These are phyloP conservation scores for Hydrangea macrophylla DNA, from an alignment of 148 eudicot species.

Conservation along the genomic window DNA sequence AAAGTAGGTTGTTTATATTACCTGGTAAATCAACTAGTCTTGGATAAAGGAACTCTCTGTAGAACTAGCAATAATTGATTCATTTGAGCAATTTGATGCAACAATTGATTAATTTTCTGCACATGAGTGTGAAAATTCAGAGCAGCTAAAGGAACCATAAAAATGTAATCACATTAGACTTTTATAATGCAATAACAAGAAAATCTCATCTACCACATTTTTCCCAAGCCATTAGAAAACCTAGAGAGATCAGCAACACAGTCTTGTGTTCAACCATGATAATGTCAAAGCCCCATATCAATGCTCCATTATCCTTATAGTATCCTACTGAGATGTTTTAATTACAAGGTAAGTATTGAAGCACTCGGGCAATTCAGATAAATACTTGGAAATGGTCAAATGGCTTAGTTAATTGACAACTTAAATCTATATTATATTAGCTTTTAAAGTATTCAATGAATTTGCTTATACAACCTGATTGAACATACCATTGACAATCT, in stretches of 20 bases:
- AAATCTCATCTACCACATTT: not conserved
- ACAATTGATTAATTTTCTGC: conserved; percentile 60
- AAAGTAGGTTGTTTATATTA: not conserved
- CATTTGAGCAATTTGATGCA: conserved; percentile 50
- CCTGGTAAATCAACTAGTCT: conserved; percentile 20
- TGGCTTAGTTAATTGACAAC: too few relatives aligned
- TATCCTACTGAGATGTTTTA: not conserved
- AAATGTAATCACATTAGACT: not conserved
- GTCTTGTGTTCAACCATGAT: too few relatives aligned
- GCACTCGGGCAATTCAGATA: too few relatives aligned
- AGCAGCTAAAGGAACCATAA: not conserved
- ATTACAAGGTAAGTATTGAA: not conserved
- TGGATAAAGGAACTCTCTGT: conserved; percentile 27
- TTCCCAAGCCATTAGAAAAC: too few relatives aligned
- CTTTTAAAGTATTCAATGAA: too few relatives aligned
- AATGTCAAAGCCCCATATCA: too few relatives aligned
- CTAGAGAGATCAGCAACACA: too few relatives aligned
- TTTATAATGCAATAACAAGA: not conserved
- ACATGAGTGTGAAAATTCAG: conserved; percentile 12
- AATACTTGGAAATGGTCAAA: too few relatives aligned
- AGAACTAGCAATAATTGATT: conserved; percentile 39
- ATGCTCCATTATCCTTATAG: not conserved
- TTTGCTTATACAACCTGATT: too few relatives aligned
- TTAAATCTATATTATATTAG: too few relatives aligned
- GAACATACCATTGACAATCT: too few relatives aligned